Conservation (phyloP, 2,329 filamentous ascomycete species). For the Nigrospora oryzae region DNA sequence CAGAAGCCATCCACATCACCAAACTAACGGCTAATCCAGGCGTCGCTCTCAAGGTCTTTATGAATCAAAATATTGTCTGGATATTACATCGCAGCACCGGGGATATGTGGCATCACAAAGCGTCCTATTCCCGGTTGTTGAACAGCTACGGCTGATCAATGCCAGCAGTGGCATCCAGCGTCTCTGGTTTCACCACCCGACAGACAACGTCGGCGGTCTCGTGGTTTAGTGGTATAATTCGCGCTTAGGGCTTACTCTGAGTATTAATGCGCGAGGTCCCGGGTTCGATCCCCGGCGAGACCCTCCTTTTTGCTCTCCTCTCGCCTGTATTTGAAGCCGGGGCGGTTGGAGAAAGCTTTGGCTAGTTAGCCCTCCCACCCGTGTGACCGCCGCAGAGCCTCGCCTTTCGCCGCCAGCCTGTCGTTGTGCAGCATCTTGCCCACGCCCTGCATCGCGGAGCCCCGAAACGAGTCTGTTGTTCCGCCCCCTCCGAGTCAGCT, state of each 20-base stretch:
- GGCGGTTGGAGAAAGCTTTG: no score
- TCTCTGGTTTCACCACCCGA: no score
- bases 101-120: no score
- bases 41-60: no score
- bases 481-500: not conserved
- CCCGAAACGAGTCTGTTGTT: not conserved
- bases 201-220: not conserved
- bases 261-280: slow-evolving; percentile 2
- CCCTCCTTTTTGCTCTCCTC: not conserved
- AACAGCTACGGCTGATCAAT: no score
- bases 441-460: not conserved
- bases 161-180: no score
- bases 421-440: not conserved
- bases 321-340: not conserved
- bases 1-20: no score
- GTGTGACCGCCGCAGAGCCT: not conserved
- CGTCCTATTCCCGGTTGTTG: no score
- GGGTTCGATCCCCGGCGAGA: slow-evolving; percentile 3
- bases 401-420: not conserved
- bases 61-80: no score
- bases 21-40: no score
- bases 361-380: not conserved
- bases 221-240: slow-evolving; percentile 4
- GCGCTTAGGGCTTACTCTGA: slow-evolving; percentile 1
- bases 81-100: no score